Conservation (phyloP, 768 basidiomycete genomes). For the Crucibulum laeve region DNA sequence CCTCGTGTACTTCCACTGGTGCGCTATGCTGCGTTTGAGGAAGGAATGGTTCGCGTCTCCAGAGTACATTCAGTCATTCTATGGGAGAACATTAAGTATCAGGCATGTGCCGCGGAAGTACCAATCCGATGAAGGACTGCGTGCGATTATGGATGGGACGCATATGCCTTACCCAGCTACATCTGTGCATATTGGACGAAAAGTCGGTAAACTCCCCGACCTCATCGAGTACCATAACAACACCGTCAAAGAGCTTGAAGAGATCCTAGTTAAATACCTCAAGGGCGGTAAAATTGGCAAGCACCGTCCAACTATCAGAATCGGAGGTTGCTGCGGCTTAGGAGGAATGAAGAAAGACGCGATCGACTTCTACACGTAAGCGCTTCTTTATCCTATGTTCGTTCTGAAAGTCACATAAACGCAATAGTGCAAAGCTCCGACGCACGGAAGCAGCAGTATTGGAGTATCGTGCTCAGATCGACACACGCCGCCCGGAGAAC, state of each 20-base stretch:
- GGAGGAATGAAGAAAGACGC: conserved; percentile 87
- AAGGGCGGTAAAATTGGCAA: conserved; percentile 76
- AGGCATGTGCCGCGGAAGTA: conserved; percentile 73
- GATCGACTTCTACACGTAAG: conserved; percentile 90
- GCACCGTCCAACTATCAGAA: conserved; percentile 74
- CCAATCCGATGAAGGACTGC: conserved; percentile 84
- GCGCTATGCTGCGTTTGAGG: conserved; percentile 72
- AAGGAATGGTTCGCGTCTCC: conserved; percentile 86
- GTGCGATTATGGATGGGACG: conserved; percentile 64
- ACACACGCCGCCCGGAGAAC: conserved; percentile 74
- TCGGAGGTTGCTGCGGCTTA: conserved; percentile 77
- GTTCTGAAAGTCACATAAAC: conserved; percentile 1
- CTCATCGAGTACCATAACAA: conserved; percentile 90
- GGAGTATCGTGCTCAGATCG: conserved; percentile 67
- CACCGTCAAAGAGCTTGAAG: conserved; percentile 88
- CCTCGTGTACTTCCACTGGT: conserved; percentile 75
- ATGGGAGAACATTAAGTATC: conserved; percentile 87
- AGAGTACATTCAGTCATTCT: conserved; percentile 86
- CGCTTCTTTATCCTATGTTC: conserved; percentile 8
- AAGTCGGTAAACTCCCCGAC: conserved; percentile 84
- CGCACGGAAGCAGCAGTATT: conserved; percentile 74
- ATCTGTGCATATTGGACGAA: conserved; percentile 83
- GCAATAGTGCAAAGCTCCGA: conserved; percentile 42
- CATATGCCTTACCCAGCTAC: conserved; percentile 88
- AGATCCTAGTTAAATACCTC: conserved; percentile 84